phyloP scores from a whole-genome alignment of 2,329 filamentous ascomycete species.

The Gliomastix tumulicola region DNA sequence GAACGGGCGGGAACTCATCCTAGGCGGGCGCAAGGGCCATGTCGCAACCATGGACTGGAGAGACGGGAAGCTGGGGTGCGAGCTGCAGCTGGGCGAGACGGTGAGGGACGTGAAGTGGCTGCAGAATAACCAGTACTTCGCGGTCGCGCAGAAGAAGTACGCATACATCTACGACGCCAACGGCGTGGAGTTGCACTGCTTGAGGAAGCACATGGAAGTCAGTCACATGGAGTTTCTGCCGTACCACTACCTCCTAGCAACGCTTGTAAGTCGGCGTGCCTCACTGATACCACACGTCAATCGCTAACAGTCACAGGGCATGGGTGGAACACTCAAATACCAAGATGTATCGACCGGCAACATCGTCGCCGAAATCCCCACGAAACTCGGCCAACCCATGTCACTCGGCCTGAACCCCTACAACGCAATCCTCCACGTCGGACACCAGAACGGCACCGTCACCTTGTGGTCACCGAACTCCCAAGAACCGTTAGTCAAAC shows the following conservation, averaged over 20 bases:
- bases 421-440: conserved; percentile 87
- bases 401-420: conserved; percentile 82
- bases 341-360: conserved; percentile 93
- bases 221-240: conserved; percentile 92
- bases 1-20: conserved; percentile 77
- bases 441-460: conserved; percentile 91
- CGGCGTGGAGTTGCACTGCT: conserved; percentile 85
- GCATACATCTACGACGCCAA: conserved; percentile 93
- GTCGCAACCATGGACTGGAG: conserved; percentile 96
- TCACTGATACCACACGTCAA: background rate
- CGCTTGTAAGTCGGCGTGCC: conserved; percentile 52
- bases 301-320: conserved; percentile 44
- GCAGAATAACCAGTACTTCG: conserved; percentile 91
- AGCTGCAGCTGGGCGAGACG: conserved; percentile 86
- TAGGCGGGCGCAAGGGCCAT: conserved; percentile 89
- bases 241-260: conserved; percentile 90
- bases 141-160: conserved; percentile 91
- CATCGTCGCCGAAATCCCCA: conserved; percentile 78
- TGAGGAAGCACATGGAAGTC: conserved; percentile 86
- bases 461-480: conserved; percentile 95
- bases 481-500: conserved; percentile 78
- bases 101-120: conserved; percentile 85
- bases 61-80: conserved; percentile 82
- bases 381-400: conserved; percentile 75
- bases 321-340: conserved; percentile 82